Percentiles rank a stretch among this genome's conserved stretches.
These are phyloP conservation scores for Lachnellula cervina DNA, from an alignment of 2,329 filamentous ascomycete genomes.

Conservation along the genomic window DNA sequence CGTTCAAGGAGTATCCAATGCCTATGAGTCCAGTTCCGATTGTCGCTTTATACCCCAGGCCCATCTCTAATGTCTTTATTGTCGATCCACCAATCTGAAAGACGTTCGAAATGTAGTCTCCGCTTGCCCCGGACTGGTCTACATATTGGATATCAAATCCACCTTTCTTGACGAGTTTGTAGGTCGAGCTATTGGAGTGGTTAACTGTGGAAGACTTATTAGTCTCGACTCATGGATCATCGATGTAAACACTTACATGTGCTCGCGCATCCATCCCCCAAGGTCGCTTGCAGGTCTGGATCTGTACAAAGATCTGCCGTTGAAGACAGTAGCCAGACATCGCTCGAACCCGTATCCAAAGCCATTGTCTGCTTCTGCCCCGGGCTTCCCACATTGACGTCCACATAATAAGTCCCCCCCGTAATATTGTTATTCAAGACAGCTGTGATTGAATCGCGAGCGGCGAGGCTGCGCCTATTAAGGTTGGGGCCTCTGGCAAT, in stretches of 20 bases:
- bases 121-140: conserved; percentile 46
- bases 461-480: conserved; percentile 5
- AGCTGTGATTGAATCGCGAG: conserved; percentile 12
- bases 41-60: conserved; percentile 44
- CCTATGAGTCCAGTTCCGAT: conserved; percentile 52
- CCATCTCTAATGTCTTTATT: conserved; percentile 48
- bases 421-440: conserved; percentile 46
- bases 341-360: conserved; percentile 59
- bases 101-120: conserved; percentile 53
- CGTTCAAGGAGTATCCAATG: conserved; percentile 47
- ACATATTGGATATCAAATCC: conserved; percentile 56
- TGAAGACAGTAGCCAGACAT: conserved; percentile 50
- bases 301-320: conserved; percentile 24
- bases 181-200: conserved; percentile 44
- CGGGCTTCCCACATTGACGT: conserved; percentile 53
- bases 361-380: conserved; percentile 49
- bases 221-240: neutral
- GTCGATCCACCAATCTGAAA: conserved; percentile 44
- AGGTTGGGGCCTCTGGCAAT: conserved; percentile 1
- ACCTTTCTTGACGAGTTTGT: conserved; percentile 35
- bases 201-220: conserved; percentile 38
- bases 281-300: conserved; percentile 20
- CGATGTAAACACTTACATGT: conserved; percentile 35
- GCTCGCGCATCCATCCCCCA: conserved; percentile 34
- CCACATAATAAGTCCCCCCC: conserved; percentile 42